Evolutionary conservation across 768 basidiomycete genomes (phyloP).

Genomic region (Tylopilus vinaceipallidus): DNA sequence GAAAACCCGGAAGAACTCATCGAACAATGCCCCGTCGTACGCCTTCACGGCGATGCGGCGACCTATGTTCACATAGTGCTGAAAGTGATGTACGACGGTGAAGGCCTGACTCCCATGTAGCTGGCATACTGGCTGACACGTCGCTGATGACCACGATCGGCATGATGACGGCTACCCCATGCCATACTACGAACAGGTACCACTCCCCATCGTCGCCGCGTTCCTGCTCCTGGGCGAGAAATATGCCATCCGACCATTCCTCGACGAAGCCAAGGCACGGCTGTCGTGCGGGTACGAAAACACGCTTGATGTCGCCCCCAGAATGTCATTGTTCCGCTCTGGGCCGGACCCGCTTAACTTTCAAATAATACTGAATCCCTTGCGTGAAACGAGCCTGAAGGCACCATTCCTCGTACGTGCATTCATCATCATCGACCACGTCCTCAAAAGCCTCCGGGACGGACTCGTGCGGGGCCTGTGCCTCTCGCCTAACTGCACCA

Average conservation of each 20-base stretch:
- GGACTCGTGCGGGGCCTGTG: not conserved
- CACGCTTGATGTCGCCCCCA: not conserved
- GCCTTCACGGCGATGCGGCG: constrained; percentile 9
- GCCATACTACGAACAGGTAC: constrained; percentile 3
- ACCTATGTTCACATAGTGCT: constrained; percentile 15
- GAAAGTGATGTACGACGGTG: constrained; percentile 21
- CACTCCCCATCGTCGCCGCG: constrained; percentile 1
- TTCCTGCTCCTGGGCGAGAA: constrained; percentile 26
- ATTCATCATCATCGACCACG: constrained; percentile 4
- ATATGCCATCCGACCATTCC: constrained; percentile 15
- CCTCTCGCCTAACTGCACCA: constrained; percentile 2
- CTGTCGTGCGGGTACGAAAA: constrained; percentile 4
- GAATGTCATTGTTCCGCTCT: not conserved
- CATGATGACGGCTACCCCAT: constrained; percentile 6
- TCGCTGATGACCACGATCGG: not conserved
- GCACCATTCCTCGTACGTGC: constrained; percentile 6
- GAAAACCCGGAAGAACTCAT: not conserved
- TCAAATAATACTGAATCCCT: constrained; percentile 18
- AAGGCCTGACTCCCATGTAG: not conserved
- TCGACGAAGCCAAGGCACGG: constrained; percentile 9
- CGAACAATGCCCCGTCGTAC: constrained; percentile 19
- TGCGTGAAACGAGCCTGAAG: constrained; percentile 5
- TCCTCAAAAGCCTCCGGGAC: not conserved
- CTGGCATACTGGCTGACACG: too few species aligned
- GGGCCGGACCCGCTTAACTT: constrained; percentile 15